Evolutionary conservation across 305 asterid genomes (phyloP).

Genomic region (Solanum hybrid): DNA sequence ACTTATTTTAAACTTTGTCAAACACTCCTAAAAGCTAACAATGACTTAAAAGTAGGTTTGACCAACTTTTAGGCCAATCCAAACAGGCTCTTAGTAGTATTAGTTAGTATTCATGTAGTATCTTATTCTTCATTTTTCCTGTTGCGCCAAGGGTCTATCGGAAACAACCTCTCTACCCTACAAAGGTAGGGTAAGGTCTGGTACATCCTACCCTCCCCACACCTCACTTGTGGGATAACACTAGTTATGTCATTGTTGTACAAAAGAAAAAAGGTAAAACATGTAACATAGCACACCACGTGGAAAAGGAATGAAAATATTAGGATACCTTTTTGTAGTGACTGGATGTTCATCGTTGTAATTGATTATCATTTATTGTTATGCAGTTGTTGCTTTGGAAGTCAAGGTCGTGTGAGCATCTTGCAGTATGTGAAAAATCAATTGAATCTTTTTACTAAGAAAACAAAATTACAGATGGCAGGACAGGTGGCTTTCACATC

Average conservation of each 20-base stretch:
- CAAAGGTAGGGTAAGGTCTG: not conserved
- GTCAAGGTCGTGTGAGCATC: not conserved
- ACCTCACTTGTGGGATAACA: not conserved
- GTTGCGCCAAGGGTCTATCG: not conserved
- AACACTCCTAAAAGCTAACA: not conserved
- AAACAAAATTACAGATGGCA: slow-evolving; percentile 33
- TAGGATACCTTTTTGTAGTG: not conserved
- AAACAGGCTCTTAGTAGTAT: not conserved
- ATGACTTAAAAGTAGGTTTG: not conserved
- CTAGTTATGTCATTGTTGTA: not conserved
- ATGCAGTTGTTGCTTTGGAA: not conserved
- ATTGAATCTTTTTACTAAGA: slow-evolving; percentile 25
- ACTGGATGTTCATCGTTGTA: not conserved
- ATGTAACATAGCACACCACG: not conserved
- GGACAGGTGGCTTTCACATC: slow-evolving; percentile 41
- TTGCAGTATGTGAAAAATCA: slow-evolving; percentile 8
- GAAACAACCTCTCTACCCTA: not conserved
- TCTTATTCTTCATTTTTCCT: not conserved
- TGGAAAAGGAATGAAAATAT: not conserved
- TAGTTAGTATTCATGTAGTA: not conserved
- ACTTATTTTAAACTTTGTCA: not conserved
- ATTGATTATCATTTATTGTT: not conserved
- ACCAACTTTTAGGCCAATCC: not conserved
- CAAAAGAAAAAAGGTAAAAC: not conserved
- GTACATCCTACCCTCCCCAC: not conserved